A percentile compares a stretch with the other conserved stretches of the same genome.
These are phyloP conservation scores for Hortaea sp. DNA, from an alignment of 2,329 filamentous ascomycete species.

Conservation along the genomic window DNA sequence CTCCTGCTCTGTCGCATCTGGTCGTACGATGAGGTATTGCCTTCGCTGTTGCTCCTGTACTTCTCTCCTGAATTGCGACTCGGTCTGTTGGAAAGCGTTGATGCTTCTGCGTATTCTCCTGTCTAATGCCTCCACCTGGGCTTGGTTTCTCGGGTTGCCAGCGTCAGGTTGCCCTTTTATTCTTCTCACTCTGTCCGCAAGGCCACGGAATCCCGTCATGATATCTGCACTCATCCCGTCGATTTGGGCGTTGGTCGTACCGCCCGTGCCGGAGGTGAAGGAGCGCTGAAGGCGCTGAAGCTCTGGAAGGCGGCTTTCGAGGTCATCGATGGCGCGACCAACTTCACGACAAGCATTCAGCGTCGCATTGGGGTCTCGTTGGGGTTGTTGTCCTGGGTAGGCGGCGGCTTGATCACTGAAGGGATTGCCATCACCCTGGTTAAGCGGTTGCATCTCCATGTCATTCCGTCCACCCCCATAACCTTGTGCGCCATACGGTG, in stretches of 20 bases:
- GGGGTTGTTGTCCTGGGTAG: slow-evolving; percentile 9
- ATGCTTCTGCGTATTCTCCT: slow-evolving; percentile 72
- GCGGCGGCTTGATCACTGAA: neutral
- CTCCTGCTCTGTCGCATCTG: slow-evolving; percentile 65
- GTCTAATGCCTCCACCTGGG: slow-evolving; percentile 74
- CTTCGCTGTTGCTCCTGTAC: slow-evolving; percentile 75
- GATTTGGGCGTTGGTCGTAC: slow-evolving; percentile 52
- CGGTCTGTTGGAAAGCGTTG: slow-evolving; percentile 68
- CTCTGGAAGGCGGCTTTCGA: slow-evolving; percentile 62
- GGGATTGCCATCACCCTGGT: slow-evolving; percentile 4
- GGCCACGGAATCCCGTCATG: slow-evolving; percentile 69
- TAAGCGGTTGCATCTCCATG: slow-evolving; percentile 63
- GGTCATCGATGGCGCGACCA: slow-evolving; percentile 62
- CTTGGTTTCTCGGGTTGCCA: slow-evolving; percentile 59
- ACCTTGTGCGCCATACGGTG: slow-evolving; percentile 13
- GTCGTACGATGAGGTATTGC: slow-evolving; percentile 71
- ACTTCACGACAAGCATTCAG: slow-evolving; percentile 79
- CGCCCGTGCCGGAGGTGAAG: slow-evolving; percentile 56
- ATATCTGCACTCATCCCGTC: slow-evolving; percentile 67
- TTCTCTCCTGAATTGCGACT: slow-evolving; percentile 69
- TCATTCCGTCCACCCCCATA: slow-evolving; percentile 24
- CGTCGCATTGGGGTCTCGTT: slow-evolving; percentile 60
- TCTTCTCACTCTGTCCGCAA: slow-evolving; percentile 68
- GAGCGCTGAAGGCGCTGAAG: slow-evolving; percentile 62
- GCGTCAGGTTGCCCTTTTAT: slow-evolving; percentile 74